phyloP scores from a whole-genome alignment of 345 rosid genomes.

The Aurinia saxatilis region DNA sequence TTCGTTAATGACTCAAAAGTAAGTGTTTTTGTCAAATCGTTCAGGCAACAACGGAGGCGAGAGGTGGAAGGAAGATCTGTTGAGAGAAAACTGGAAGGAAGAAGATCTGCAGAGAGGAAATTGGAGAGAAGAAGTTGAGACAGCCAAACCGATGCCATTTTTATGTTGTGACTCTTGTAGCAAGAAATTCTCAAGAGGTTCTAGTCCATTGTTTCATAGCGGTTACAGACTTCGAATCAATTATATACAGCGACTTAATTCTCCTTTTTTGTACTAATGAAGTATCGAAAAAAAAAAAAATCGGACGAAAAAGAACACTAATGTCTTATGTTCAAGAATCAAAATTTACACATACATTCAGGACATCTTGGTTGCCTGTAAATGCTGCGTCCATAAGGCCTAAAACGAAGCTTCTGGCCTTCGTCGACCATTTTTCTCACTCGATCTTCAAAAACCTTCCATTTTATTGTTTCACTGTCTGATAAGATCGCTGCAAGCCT shows the following conservation, averaged over 20 bases:
- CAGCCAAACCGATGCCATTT: neutral
- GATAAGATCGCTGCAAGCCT: conserved; percentile 76
- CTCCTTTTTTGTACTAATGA: conserved; percentile 15
- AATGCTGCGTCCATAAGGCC: conserved; percentile 72
- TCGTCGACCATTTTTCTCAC: conserved; percentile 68
- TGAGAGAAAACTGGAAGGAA: conserved; percentile 63
- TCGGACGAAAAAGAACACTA: neutral
- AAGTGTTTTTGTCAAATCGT: neutral
- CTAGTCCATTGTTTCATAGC: conserved; percentile 8
- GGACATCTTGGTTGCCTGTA: conserved; percentile 83
- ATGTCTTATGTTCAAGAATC: conserved; percentile 1
- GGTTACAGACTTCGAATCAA: conserved; percentile 5
- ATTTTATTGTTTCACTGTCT: conserved; percentile 44
- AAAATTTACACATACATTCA: conserved; percentile 64
- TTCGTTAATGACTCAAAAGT: neutral
- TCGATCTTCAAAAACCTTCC: conserved; percentile 57
- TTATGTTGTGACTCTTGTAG: neutral
- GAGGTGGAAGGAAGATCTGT: conserved; percentile 47
- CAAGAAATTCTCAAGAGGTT: conserved; percentile 1
- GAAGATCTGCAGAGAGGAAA: conserved; percentile 64
- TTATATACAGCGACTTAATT: conserved; percentile 4
- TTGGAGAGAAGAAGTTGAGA: conserved; percentile 65
- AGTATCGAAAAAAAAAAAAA: neutral
- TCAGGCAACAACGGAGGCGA: conserved; percentile 82
- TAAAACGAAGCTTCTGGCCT: conserved; percentile 47